A percentile compares a stretch with the other conserved stretches of the same genome.
Conservation (phyloP, 1,284 basidiomycete species). For the Lignosus rhinocerotis region DNA sequence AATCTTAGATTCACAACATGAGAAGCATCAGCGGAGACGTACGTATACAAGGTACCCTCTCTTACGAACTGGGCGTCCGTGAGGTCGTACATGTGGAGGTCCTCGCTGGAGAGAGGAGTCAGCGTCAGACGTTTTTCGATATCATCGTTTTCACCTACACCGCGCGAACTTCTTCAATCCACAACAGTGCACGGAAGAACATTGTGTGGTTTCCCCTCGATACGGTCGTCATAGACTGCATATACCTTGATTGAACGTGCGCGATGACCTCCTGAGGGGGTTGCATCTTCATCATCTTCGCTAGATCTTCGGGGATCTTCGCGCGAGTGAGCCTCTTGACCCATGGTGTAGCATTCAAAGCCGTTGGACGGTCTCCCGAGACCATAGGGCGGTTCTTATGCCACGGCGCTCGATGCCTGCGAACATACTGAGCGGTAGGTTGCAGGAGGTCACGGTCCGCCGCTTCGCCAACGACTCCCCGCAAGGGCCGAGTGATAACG, state of each 20-base stretch:
- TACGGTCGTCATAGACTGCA: conserved; percentile 31
- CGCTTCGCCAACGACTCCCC: conserved; percentile 30
- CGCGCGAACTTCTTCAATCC: conserved; percentile 1
- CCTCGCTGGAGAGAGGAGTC: conserved; percentile 38
- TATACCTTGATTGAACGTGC: conserved; percentile 27
- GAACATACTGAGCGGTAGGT: conserved; percentile 31
- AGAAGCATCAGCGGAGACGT: conserved; percentile 24
- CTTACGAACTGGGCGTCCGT: conserved; percentile 37
- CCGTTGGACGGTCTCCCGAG: conserved; percentile 13
- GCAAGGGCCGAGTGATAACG: conserved; percentile 28
- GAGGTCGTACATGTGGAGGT: conserved; percentile 61
- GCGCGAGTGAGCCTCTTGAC: conserved; percentile 14
- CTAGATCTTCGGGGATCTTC: conserved; percentile 5
- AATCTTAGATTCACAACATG: neutral
- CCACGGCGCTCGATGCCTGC: conserved; percentile 13
- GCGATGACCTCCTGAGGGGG: conserved; percentile 10
- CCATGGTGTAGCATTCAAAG: conserved; percentile 13
- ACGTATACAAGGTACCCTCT: conserved; percentile 46
- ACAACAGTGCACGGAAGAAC: neutral
- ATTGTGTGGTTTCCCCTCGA: neutral
- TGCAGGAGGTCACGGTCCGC: conserved; percentile 29
- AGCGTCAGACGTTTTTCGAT: neutral
- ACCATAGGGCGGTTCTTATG: neutral
- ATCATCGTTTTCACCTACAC: neutral
- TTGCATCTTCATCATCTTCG: conserved; percentile 12